Base-by-base conservation (phyloP, 352 stramenopile species). In the Hyaloperonospora arabidopsidis region DNA sequence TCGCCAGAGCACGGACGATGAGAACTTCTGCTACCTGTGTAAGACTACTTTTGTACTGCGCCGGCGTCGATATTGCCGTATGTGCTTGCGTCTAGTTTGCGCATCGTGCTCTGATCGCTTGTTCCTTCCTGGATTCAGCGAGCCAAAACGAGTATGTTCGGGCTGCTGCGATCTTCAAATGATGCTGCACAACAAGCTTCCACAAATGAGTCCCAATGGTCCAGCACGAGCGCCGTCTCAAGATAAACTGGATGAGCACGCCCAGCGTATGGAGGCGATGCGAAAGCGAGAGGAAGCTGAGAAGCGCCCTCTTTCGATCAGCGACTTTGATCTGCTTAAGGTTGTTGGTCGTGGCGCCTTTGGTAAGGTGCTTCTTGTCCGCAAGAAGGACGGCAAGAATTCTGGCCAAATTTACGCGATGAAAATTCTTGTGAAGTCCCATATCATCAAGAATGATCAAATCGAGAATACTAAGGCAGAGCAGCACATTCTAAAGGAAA, bases 281-380 rank as follows among this genome's bases (percentile, higher is more conserved):
- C 79, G 82, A 6, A 71, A 76, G 57, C 82, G 82, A 14, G 84
- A 94, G 61, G 77, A 90, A 51, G 77, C 79, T 1, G 79, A 87
- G 58, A 77, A 76, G 32, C 59, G 63, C 11, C 84, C 84, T 2
- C 51, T 97, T 29, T 69, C 59, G 34, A 97, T 97, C 54, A 80
- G 93, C 3, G 94, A 98, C 68, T 98, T 98, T 63, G 86, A 97
- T 53, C 57, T 98, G 29, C 72, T 98, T 19, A 97, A 97, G 60
- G 91, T 98, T 10, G 87, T 98, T 11, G 94, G 94, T 14, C 95
- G 96, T 45, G 94, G 94, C 41, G 87, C 89, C 2, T 98, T 98
- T 49, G 94, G 94, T 29, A 98, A 98, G 67, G 91, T 97, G 34
- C 71, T 98, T 58, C 63, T 97, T 5, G 94, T 98, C 14, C 77